Evolutionary conservation across 257 asterid species (phyloP), one percentile per base, ranked within the genome.

Genomic region (Phtheirospermum japonicum): DNA sequence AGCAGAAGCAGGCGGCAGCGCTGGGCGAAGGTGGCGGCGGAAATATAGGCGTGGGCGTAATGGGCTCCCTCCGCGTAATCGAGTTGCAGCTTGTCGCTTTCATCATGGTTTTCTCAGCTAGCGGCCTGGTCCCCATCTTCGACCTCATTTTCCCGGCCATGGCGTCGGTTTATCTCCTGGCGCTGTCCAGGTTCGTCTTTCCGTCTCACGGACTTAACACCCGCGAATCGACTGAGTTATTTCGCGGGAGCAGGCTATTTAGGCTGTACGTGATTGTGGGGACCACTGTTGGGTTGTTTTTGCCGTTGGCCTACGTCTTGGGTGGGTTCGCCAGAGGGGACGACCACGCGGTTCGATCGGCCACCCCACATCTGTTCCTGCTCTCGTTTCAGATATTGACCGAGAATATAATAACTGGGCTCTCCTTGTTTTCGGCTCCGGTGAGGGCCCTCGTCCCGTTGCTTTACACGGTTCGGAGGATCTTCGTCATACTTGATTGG

Each of bases 251-350:
- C 60, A 34, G 76, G 12, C 5, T 82, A 1, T 88, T 86, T 31
- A 67, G 96, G 10, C 0, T 56, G 11, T 89, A 89, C 9, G 83
- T 89, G 43, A 50, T 92, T 4, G 48, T 68, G 12, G 97, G 97
- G 16, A 89, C 96, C 0, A 74, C 82, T 0, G 73, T 84, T 0
- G 98, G 97, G 2, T 42, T 89, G 63, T 89, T 92, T 70, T 42
- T 92, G 70, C 97, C 98, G 3, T 61, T 89, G 76, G 98, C 98
- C 8, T 92, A 86, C 66, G 95, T 85, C 9, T 65, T 92, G 58
- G 98, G 98, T 13, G 97, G 97, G 2, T 89, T 88, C 68, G 98
- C 97, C 0, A 71, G 97, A 18, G 98, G 95, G 0, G 98, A 92
- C 70, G 90, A 92, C 8, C 90, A 85, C 30, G 98, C 93, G 0